Evolutionary conservation across 2,329 filamentous ascomycete species (phyloP).

Genomic region (Diplodia mutila): DNA sequence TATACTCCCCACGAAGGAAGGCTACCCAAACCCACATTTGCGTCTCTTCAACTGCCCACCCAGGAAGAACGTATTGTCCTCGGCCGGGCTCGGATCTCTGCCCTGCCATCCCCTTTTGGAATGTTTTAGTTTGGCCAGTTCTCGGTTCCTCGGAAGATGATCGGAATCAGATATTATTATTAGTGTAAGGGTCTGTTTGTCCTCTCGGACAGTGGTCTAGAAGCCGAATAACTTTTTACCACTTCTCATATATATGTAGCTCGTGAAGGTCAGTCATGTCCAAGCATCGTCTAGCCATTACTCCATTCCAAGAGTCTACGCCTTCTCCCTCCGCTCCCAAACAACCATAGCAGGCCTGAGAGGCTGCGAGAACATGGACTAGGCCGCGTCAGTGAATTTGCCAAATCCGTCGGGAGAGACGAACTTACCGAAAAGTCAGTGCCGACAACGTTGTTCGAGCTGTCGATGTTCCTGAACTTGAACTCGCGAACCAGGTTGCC

Average conservation of each 20-base stretch:
- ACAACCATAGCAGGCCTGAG: slow-evolving; percentile 59
- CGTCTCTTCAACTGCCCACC: no score
- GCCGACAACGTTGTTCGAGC: slow-evolving; percentile 68
- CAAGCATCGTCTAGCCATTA: slow-evolving; percentile 7
- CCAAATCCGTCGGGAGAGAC: slow-evolving; percentile 32
- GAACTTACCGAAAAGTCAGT: slow-evolving; percentile 65
- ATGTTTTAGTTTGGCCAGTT: neutral
- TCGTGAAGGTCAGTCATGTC: slow-evolving; percentile 15
- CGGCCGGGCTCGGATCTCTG: no score
- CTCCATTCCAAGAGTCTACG: slow-evolving; percentile 10
- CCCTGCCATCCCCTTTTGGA: no score
- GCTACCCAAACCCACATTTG: no score
- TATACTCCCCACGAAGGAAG: no score
- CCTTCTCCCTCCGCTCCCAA: slow-evolving; percentile 69
- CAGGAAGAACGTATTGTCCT: no score
- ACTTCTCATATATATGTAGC: slow-evolving; percentile 11
- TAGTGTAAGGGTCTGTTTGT: neutral
- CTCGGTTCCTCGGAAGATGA: neutral
- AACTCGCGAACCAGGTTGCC: slow-evolving; percentile 76
- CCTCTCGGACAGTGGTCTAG: neutral
- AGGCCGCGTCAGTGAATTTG: slow-evolving; percentile 25
- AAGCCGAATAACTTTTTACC: slow-evolving; percentile 10
- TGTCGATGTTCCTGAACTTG: slow-evolving; percentile 76
- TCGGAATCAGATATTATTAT: slow-evolving; percentile 13
- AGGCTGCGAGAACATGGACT: slow-evolving; percentile 50